Evolutionary conservation across 371 early-diverging fungal genomes (phyloP), one percentile per base, ranked within the genome.

Genomic region (Nematocida ironsii): DNA sequence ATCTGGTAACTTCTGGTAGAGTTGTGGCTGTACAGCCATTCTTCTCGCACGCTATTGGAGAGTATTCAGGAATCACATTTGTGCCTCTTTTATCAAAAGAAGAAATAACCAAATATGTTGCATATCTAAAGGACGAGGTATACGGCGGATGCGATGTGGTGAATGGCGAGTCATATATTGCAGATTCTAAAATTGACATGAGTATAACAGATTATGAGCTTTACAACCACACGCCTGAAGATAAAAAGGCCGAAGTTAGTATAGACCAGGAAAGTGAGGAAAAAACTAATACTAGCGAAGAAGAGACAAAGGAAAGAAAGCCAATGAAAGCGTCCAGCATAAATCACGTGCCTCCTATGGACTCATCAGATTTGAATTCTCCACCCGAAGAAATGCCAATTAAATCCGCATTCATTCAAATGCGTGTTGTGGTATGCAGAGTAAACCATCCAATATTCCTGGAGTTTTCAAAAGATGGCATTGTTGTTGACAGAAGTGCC

Each of bases 381-480:
- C 6, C 23, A 25, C 20, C 5, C 9, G 25, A 48, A 18, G 62
- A 42, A 16, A 7, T 6, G 25, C 48, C 25, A 6, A 50, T 33
- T 50, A 23, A 47, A 6, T 58, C 56, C 33, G 7, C 42, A 13
- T 78, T 78, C 58, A 58, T 71, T 7, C 80, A 78, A 39, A 70
- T 78, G 71, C 55, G 80, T 5, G 80, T 78, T 39, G 45, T 68
- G 55, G 44, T 78, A 18, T 78, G 80, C 80, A 20, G 80, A 60
- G 71, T 70, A 25, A 68, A 78, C 56, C 80, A 78, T 70, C 80
- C 80, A 16, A 68, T 78, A 6, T 78, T 68, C 67, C 42, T 78
- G 13, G 80, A 78, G 71, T 78, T 78, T 44, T 55, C 80, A 23
- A 68, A 78, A 56, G 71, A 70, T 5, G 80, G 6, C 27, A 40